These are phyloP conservation scores for Tuber brumale DNA, from an alignment of 495 filamentous ascomycete genomes.

Conservation along the genomic window DNA sequence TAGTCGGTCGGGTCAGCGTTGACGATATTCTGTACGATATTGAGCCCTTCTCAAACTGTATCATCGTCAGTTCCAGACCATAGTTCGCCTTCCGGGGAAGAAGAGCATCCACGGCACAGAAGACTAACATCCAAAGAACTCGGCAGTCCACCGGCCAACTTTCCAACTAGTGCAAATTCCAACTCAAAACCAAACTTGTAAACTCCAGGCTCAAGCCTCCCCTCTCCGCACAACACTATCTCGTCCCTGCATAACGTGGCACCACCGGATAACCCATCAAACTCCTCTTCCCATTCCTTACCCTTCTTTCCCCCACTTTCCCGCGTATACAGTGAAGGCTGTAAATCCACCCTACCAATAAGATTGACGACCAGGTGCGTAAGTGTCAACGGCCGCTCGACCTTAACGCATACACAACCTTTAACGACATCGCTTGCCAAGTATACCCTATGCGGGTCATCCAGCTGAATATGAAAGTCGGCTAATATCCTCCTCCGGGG, in stretches of 20 bases:
- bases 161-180: constrained; percentile 65
- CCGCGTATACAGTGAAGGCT: constrained; percentile 41
- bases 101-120: constrained; percentile 4
- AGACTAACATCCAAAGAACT: constrained; percentile 85
- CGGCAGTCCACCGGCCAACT: constrained; percentile 55
- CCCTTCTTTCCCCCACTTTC: constrained; percentile 46
- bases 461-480: constrained; percentile 73
- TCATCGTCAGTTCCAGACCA: constrained; percentile 10
- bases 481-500: constrained; percentile 45
- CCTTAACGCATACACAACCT: constrained; percentile 72
- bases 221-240: constrained; percentile 81
- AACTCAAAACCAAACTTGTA: constrained; percentile 94
- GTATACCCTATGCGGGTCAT: constrained; percentile 86
- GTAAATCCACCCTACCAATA: constrained; percentile 72
- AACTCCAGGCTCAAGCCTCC: constrained; percentile 70
- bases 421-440: constrained; percentile 56
- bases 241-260: constrained; percentile 88
- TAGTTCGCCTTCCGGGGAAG: constrained; percentile 19
- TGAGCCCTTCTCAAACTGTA: constrained; percentile 87
- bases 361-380: constrained; percentile 85
- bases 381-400: constrained; percentile 73
- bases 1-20: constrained; percentile 81
- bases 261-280: constrained; percentile 70
- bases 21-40: constrained; percentile 85
- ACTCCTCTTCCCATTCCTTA: constrained; percentile 53